Conservation (phyloP, 331 rosid genomes). For the Quercus lobata region DNA sequence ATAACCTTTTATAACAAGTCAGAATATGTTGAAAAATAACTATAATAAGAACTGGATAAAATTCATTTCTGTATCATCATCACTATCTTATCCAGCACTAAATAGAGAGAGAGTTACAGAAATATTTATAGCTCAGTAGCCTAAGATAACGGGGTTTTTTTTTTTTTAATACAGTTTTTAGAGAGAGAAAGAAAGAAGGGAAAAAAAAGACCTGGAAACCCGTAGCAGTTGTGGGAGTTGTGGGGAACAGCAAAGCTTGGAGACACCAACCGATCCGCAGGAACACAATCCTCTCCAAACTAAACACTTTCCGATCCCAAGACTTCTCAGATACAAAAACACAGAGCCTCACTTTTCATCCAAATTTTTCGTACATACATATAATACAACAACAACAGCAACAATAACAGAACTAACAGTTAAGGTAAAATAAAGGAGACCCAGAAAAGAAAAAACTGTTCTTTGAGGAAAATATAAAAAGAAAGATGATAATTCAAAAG, state of each 20-base stretch:
- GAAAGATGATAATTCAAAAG: constrained; percentile 14
- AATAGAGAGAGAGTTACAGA: neutral
- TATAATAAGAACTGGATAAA: neutral
- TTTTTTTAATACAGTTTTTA: too few relatives aligned
- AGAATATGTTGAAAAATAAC: neutral
- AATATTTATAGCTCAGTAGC: neutral
- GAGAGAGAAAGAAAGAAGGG: too few relatives aligned
- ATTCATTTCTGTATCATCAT: neutral
- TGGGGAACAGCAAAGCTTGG: constrained; percentile 44
- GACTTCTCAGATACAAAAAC: constrained; percentile 15
- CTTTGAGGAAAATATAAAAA: neutral
- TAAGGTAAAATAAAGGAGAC: neutral
- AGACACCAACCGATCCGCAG: constrained; percentile 40
- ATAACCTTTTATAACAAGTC: constrained; percentile 1
- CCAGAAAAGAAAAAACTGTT: neutral
- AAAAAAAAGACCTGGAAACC: constrained; percentile 33
- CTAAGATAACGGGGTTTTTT: neutral
- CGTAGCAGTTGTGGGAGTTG: constrained; percentile 38
- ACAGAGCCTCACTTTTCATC: constrained; percentile 11
- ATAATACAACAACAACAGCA: neutral
- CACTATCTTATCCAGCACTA: neutral
- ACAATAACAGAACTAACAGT: neutral
- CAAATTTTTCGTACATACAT: neutral
- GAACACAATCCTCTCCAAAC: constrained; percentile 29
- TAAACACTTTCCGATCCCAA: constrained; percentile 52